A percentile compares a stretch with the other conserved stretches of the same genome.
phyloP scores from a whole-genome alignment of 352 stramenopile species.

The Globisporangium radiosum region DNA sequence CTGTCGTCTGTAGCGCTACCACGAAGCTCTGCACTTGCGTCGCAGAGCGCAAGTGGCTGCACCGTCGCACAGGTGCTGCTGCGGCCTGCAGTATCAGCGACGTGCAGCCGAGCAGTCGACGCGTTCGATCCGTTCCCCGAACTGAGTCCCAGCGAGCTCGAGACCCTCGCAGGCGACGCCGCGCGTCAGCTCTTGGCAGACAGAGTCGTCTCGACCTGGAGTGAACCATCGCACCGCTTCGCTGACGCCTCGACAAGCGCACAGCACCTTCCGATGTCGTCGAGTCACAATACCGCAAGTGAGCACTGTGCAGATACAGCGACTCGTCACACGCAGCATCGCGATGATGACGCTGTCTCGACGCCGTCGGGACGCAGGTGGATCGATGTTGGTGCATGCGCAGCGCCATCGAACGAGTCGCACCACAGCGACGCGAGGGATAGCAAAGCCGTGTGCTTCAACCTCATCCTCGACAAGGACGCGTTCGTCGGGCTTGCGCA shows the following conservation, averaged over 20 bases:
- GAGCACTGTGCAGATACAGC: too few species aligned
- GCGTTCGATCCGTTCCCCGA: conserved; percentile 14
- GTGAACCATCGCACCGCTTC: not conserved
- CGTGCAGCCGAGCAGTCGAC: not conserved
- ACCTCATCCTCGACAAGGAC: conserved; percentile 8
- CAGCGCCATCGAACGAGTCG: too few species aligned
- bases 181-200: conserved; percentile 20
- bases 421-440: too few species aligned
- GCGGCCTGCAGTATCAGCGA: not conserved
- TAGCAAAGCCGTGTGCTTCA: not conserved
- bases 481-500: not conserved
- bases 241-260: not conserved
- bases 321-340: too few species aligned
- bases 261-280: too few species aligned
- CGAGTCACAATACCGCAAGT: too few species aligned
- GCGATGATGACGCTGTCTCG: too few species aligned
- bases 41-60: not conserved
- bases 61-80: conserved; percentile 1
- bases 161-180: conserved; percentile 27
- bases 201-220: not conserved
- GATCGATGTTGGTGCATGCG: too few species aligned
- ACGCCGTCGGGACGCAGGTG: too few species aligned
- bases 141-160: conserved; percentile 19
- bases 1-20: conserved; percentile 27
- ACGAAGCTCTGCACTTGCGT: not conserved